Conservation (phyloP, 2,329 filamentous ascomycete genomes). For the Hypocreales sp. region DNA sequence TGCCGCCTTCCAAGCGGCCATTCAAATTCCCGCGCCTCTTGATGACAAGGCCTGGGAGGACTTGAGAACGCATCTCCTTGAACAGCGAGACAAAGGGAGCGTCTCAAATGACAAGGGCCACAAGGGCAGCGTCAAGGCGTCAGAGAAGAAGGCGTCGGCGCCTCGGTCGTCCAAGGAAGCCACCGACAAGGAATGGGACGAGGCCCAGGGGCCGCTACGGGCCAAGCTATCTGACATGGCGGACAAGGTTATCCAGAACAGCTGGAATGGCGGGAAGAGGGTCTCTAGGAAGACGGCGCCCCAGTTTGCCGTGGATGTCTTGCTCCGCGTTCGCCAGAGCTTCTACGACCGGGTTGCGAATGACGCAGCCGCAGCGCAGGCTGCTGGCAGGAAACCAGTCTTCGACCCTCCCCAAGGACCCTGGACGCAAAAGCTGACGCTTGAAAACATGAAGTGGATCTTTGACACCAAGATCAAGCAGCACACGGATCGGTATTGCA, state of each 20-base stretch:
- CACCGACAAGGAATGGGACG: conserved; percentile 55
- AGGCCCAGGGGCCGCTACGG: conserved; percentile 50
- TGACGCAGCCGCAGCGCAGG: conserved; percentile 29
- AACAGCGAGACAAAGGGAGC: no score
- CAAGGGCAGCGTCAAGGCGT: no score
- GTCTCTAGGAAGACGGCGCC: conserved; percentile 48
- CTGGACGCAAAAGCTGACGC: conserved; percentile 46
- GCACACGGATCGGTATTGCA: conserved; percentile 47
- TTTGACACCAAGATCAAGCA: conserved; percentile 65
- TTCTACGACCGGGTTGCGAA: conserved; percentile 48
- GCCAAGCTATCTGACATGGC: conserved; percentile 50
- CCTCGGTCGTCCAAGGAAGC: conserved; percentile 22
- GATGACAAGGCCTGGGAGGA: conserved; percentile 55
- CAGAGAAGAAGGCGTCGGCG: conserved; percentile 13
- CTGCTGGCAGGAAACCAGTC: conserved; percentile 26
- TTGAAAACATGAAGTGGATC: conserved; percentile 80
- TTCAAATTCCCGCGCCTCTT: conserved; percentile 52
- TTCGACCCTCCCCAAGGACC: conserved; percentile 35
- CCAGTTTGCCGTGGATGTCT: conserved; percentile 56
- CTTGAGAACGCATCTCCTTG: conserved; percentile 49
- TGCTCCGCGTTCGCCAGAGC: conserved; percentile 49
- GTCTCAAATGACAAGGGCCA: no score
- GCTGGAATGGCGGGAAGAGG: conserved; percentile 48
- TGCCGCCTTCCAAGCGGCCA: conserved; percentile 57
- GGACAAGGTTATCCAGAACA: conserved; percentile 50